A percentile compares a stretch with the other conserved stretches of the same genome.
Conservation (phyloP, 2,329 filamentous ascomycete species). For the Intubia oerlemansii region DNA sequence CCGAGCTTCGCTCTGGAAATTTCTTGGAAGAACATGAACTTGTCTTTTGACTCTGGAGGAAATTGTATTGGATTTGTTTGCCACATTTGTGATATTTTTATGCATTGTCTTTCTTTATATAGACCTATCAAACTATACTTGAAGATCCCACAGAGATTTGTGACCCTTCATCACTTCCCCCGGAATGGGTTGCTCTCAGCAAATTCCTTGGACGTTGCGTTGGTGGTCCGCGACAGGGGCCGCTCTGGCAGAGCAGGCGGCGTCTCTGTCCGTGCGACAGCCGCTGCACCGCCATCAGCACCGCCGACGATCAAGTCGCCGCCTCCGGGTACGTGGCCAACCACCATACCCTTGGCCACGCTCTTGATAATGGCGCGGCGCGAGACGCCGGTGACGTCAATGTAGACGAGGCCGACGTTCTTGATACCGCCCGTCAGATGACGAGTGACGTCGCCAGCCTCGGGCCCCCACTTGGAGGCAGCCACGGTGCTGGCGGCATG, state of each 20-base stretch:
- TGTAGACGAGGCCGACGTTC: conserved; percentile 93
- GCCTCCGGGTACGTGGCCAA: conserved; percentile 56
- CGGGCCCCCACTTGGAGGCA: conserved; percentile 67
- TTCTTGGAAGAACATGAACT: too few species aligned
- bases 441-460: conserved; percentile 60
- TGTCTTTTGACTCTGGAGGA: too few species aligned
- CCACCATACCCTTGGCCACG: conserved; percentile 90
- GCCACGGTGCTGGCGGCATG: conserved; percentile 71
- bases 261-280: conserved; percentile 5
- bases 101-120: too few species aligned
- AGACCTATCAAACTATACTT: too few species aligned
- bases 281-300: conserved; percentile 20
- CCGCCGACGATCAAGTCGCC: conserved; percentile 48
- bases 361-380: conserved; percentile 78
- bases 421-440: conserved; percentile 71
- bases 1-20: too few species aligned
- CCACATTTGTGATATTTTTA: too few species aligned
- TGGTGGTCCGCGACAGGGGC: not conserved
- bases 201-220: conserved; percentile 5
- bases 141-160: too few species aligned
- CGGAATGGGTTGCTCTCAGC: conserved; percentile 8
- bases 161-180: conserved; percentile 1
- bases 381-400: conserved; percentile 85
- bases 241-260: conserved; percentile 1
- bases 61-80: too few species aligned